phyloP scores from a whole-genome alignment of 768 basidiomycete genomes.

The Tylopilus sp. region DNA sequence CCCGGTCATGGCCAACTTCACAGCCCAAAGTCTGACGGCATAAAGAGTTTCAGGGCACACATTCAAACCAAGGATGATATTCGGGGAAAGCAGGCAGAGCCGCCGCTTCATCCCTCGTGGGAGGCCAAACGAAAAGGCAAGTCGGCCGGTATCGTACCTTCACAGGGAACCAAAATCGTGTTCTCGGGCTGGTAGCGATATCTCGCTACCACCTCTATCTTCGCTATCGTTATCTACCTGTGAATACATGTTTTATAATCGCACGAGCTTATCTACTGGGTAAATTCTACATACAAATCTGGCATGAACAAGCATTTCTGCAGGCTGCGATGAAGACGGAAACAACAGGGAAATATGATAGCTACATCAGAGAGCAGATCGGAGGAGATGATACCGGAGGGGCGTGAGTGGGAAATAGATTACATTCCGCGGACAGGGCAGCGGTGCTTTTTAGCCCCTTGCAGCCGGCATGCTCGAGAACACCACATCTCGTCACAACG shows the following conservation, averaged over 20 bases:
- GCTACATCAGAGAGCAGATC: not conserved
- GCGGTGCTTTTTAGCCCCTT: conserved; percentile 48
- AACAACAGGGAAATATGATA: not conserved
- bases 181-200: conserved; percentile 31
- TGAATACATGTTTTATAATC: not conserved
- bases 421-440: conserved; percentile 31
- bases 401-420: not conserved
- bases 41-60: not conserved
- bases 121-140: conserved; percentile 85
- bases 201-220: not conserved
- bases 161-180: conserved; percentile 85
- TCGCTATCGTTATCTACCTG: not conserved
- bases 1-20: not conserved
- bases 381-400: not conserved
- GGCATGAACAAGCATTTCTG: too few relatives aligned
- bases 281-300: not conserved
- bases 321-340: not conserved
- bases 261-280: not conserved
- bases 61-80: not conserved
- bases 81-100: conserved; percentile 9
- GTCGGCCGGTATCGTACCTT: conserved; percentile 55
- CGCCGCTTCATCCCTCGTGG: conserved; percentile 90
- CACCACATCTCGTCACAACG: conserved; percentile 63
- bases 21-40: not conserved
- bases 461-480: conserved; percentile 56